Percentiles rank a stretch among this genome's conserved stretches.
Conservation (phyloP, 306 rosid genomes). For the Corylus heterophylla region DNA sequence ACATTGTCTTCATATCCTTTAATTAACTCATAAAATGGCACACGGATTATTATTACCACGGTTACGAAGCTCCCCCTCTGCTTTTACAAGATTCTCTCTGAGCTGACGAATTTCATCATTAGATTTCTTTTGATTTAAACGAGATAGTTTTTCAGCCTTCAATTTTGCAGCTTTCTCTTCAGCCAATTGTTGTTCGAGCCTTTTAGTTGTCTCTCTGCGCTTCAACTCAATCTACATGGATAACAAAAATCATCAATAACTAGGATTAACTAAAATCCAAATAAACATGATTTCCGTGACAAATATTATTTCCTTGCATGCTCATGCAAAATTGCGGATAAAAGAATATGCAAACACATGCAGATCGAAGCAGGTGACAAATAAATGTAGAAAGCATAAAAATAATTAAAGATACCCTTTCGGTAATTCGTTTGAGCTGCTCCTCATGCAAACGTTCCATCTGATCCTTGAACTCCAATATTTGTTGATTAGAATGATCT, state of each 20-base stretch:
- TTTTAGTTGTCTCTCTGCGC: conserved; percentile 56
- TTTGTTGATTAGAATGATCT: conserved; percentile 50
- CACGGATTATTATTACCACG: conserved; percentile 46
- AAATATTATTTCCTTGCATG: not conserved
- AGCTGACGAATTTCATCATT: conserved; percentile 65
- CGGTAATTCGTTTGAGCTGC: conserved; percentile 73
- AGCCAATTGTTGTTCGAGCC: conserved; percentile 71
- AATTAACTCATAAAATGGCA: conserved; percentile 50
- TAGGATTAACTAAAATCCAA: not conserved
- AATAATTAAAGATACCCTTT: conserved; percentile 56
- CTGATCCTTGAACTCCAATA: conserved; percentile 46
- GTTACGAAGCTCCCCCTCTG: conserved; percentile 75
- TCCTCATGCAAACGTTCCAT: conserved; percentile 60
- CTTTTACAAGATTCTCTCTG: conserved; percentile 62
- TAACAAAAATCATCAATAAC: not conserved
- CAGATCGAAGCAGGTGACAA: not conserved
- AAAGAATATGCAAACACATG: not conserved
- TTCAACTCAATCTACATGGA: conserved; percentile 64
- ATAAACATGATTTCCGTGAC: too few species aligned
- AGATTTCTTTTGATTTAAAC: conserved; percentile 54
- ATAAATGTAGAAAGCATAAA: conserved; percentile 8
- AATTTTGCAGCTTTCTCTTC: conserved; percentile 82
- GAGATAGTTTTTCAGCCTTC: conserved; percentile 56
- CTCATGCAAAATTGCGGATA: not conserved
- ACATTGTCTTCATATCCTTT: not conserved